Evolutionary conservation across 1,284 basidiomycete species (phyloP).

Genomic region (Ustilago bromivora): DNA sequence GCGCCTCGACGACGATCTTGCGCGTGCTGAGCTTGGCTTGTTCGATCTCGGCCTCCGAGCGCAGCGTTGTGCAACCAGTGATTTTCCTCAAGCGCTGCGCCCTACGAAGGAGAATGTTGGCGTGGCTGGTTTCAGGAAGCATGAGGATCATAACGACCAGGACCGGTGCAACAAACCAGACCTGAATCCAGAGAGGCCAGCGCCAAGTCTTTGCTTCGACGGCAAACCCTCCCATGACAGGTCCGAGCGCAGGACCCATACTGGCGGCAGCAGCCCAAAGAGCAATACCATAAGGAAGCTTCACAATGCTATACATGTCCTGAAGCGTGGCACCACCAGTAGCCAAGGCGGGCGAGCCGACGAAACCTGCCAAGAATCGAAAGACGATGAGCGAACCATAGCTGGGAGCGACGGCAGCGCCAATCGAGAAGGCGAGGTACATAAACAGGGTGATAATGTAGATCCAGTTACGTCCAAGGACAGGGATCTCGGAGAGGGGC

Average conservation of each 20-base stretch:
- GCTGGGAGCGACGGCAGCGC: slow-evolving; percentile 23
- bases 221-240: slow-evolving; percentile 59
- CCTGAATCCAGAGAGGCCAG: slow-evolving; percentile 66
- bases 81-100: slow-evolving; percentile 27
- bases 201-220: slow-evolving; percentile 64
- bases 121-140: slow-evolving; percentile 41
- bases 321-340: slow-evolving; percentile 64
- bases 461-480: slow-evolving; percentile 53
- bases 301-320: slow-evolving; percentile 44
- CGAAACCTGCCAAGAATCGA: slow-evolving; percentile 70
- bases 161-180: slow-evolving; percentile 60
- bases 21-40: slow-evolving; percentile 17
- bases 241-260: slow-evolving; percentile 59
- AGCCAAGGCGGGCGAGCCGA: slow-evolving; percentile 68
- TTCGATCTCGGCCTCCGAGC: slow-evolving; percentile 38
- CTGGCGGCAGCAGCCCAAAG: slow-evolving; percentile 24
- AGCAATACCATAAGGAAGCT: slow-evolving; percentile 31
- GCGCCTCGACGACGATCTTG: slow-evolving; percentile 14
- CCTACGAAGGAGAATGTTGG: slow-evolving; percentile 34
- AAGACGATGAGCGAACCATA: slow-evolving; percentile 32
- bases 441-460: slow-evolving; percentile 31
- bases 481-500: slow-evolving; percentile 65
- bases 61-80: slow-evolving; percentile 18
- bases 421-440: slow-evolving; percentile 37
- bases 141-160: slow-evolving; percentile 45